Percentiles rank a stretch among this genome's conserved stretches.
These are phyloP conservation scores for Crucihimalaya himalaica DNA, from an alignment of 345 rosid genomes.

Conservation along the genomic window DNA sequence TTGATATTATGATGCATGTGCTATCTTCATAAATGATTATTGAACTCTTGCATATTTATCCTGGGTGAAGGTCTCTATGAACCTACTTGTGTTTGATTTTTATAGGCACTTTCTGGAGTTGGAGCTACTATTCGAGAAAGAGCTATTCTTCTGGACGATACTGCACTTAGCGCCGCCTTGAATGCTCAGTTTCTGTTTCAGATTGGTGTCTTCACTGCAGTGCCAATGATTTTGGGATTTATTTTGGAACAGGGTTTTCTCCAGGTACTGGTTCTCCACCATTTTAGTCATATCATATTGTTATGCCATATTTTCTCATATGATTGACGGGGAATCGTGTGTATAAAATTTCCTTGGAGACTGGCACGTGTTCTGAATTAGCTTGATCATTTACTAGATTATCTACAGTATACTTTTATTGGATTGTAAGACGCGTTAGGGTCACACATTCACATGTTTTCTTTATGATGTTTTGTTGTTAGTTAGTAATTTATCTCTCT, in stretches of 20 bases:
- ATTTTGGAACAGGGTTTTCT: constrained; percentile 47
- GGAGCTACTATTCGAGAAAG: constrained; percentile 65
- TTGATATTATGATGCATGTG: constrained; percentile 18
- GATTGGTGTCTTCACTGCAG: constrained; percentile 92
- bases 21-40: constrained; percentile 18
- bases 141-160: constrained; percentile 59
- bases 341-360: constrained; percentile 9
- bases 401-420: background rate
- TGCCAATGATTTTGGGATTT: constrained; percentile 91
- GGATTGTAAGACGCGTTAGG: background rate
- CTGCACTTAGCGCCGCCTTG: constrained; percentile 78
- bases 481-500: background rate
- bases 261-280: constrained; percentile 31
- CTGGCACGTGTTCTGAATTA: constrained; percentile 8
- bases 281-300: constrained; percentile 13
- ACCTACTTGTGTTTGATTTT: constrained; percentile 27
- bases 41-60: constrained; percentile 9
- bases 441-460: background rate
- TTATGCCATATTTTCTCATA: constrained; percentile 11
- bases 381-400: background rate
- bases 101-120: constrained; percentile 93
- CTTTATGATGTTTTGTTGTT: background rate
- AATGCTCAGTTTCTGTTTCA: constrained; percentile 96
- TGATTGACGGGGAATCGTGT: constrained; percentile 14
- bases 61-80: constrained; percentile 10